Conservation (phyloP, 2,329 filamentous ascomycete genomes). For the Fusarium duplospermum region DNA sequence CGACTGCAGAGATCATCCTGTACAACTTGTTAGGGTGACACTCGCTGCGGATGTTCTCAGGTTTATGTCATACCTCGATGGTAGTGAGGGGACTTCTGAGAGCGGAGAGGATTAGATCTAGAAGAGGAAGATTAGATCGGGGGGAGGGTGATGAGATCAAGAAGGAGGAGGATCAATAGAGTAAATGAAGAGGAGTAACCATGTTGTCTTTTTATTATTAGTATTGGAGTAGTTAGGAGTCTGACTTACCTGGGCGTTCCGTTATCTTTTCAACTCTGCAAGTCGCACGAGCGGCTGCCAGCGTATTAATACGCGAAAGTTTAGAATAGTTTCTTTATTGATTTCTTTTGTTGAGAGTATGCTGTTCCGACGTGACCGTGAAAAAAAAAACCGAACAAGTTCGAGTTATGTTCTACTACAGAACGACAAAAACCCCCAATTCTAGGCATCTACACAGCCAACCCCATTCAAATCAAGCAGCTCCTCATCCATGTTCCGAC, state of each 20-base stretch:
- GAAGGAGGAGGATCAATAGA: background rate
- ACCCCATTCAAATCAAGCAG: slow-evolving; percentile 9
- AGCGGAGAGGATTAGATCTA: background rate
- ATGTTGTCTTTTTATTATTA: background rate
- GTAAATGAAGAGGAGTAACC: background rate
- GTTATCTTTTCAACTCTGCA: background rate
- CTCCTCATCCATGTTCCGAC: slow-evolving; percentile 52
- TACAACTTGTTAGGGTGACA: background rate
- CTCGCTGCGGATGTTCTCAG: background rate
- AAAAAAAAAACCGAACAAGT: background rate
- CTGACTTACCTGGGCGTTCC: background rate
- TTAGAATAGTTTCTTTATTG: background rate
- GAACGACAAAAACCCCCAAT: background rate
- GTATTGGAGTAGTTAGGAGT: background rate
- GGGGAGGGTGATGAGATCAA: background rate
- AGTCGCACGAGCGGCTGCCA: background rate
- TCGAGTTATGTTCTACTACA: background rate
- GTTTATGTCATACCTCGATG: background rate
- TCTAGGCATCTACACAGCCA: slow-evolving; percentile 7
- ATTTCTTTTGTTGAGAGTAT: background rate
- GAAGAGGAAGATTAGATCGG: background rate
- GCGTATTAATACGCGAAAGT: background rate
- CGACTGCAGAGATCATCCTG: background rate
- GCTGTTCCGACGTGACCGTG: background rate
- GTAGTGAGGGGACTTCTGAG: background rate